Base-by-base conservation (phyloP, 352 stramenopile species). In the Globisporangium irregulare region DNA sequence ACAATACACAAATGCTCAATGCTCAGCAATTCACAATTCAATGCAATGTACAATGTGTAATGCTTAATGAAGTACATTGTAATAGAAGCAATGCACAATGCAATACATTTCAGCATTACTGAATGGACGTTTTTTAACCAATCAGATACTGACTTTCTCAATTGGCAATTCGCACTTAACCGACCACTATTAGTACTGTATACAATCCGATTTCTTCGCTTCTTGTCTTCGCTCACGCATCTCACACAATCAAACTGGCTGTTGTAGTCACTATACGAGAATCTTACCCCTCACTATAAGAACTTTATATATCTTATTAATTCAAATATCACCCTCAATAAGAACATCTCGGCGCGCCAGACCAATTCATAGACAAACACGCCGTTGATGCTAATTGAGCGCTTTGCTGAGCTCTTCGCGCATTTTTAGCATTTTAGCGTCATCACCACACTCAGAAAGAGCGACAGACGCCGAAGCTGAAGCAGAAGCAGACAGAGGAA, bases 241-340 rank as follows among this genome's bases (percentile, higher is more conserved):
- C 53, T n/a, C 53, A 38, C 43, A 24, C 18, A 50, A 55, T n/a
- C 22, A 58, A 43, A 66, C 41, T 66, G 60, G 59, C 59, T 64
- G 51, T 14, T 20, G 20, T 20, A 10, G 53, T 43, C 56, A 48
- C 56, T 27, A 61, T 43, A 10, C 20, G 12, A 27, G 9, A 8
- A 29, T 6, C 12, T 50, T 62, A 43, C 20, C 56, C 32, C 56
- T 61, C 1, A 5, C 0, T 27, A 29, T 62, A 54, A 12, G 18
- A 3, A 6, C 24, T 14, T 6, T 14, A 20, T 12, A 2, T 1
- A 9, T 36, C 12, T 12, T 58, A 58, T 36, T 14, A 0, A 51
- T 7, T 0, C 3, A 2, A 29, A 32, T 20, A 9, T 9, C 14
- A 12, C 2, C 10, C 7, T 7, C 8, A 12, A 34, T 34, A 46